Evolutionary conservation across 139 green algal genomes (phyloP).

Genomic region (Pycnococcus provasolii): DNA sequence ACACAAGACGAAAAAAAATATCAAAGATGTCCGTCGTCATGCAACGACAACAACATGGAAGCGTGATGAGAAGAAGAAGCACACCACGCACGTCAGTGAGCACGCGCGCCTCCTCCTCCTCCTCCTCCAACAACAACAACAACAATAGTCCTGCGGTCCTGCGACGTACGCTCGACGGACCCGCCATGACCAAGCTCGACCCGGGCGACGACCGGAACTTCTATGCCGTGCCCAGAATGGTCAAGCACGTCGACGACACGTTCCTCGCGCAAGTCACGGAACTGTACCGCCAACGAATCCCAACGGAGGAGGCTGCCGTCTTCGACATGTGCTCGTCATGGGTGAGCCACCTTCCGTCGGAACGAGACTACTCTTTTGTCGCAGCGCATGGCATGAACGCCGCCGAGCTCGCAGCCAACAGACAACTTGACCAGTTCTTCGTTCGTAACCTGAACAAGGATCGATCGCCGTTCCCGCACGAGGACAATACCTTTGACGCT

Average conservation of each 20-base stretch:
- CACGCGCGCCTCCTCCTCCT: too few species aligned
- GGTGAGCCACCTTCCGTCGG: constrained; percentile 65
- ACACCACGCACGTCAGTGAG: too few species aligned
- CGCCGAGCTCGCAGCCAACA: constrained; percentile 62
- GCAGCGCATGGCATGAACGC: constrained; percentile 81
- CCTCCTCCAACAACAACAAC: too few species aligned
- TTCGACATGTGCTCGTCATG: constrained; percentile 44
- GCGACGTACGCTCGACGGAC: too few species aligned
- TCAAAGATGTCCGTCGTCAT: too few species aligned
- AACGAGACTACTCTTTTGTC: constrained; percentile 51
- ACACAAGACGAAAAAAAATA: too few species aligned
- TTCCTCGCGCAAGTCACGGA: constrained; percentile 68
- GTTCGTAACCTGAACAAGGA: constrained; percentile 38
- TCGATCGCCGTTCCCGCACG: constrained; percentile 44
- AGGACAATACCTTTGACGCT: constrained; percentile 57
- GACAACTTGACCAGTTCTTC: constrained; percentile 55
- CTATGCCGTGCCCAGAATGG: too few species aligned
- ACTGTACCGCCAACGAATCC: constrained; percentile 63
- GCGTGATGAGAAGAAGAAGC: too few species aligned
- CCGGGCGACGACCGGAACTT: too few species aligned
- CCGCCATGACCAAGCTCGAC: too few species aligned
- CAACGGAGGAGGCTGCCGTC: constrained; percentile 28
- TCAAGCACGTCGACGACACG: constrained; percentile 39
- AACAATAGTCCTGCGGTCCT: too few species aligned
- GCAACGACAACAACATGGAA: too few species aligned